phyloP scores from a whole-genome alignment of 768 basidiomycete species.

The Hypsizygus marmoreus region DNA sequence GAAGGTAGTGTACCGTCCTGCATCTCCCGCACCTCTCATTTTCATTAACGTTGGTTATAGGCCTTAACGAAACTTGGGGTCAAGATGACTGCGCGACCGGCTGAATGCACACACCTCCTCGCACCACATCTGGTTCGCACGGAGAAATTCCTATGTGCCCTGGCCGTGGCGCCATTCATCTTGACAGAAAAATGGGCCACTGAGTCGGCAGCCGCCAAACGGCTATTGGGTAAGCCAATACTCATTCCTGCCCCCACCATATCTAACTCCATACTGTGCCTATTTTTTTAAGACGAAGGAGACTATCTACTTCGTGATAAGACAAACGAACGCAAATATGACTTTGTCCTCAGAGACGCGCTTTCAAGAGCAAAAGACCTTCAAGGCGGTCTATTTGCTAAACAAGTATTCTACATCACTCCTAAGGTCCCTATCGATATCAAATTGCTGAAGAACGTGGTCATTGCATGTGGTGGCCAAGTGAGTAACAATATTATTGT shows the following conservation, averaged over 20 bases:
- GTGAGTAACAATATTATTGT: slow-evolving; percentile 40
- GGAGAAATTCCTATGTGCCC: slow-evolving; percentile 83
- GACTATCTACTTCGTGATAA: slow-evolving; percentile 63
- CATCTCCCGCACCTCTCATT: not conserved
- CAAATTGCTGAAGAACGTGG: slow-evolving; percentile 67
- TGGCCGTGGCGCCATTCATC: slow-evolving; percentile 63
- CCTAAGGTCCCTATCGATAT: slow-evolving; percentile 58
- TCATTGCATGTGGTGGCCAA: slow-evolving; percentile 71
- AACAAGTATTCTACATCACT: slow-evolving; percentile 76
- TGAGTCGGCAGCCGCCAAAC: slow-evolving; percentile 54
- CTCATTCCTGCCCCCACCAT: no score
- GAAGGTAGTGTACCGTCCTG: slow-evolving; percentile 44
- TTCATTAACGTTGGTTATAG: slow-evolving; percentile 36
- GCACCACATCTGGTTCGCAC: slow-evolving; percentile 73
- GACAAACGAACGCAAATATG: slow-evolving; percentile 64
- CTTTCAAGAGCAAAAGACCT: slow-evolving; percentile 56
- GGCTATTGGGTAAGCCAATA: slow-evolving; percentile 71
- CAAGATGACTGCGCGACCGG: slow-evolving; percentile 57
- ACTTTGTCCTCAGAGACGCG: slow-evolving; percentile 62
- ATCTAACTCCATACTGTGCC: no score
- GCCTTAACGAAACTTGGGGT: slow-evolving; percentile 65
- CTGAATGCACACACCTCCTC: slow-evolving; percentile 81
- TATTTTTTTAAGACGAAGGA: slow-evolving; percentile 53
- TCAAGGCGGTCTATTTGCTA: slow-evolving; percentile 58
- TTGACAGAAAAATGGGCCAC: slow-evolving; percentile 71